A percentile compares a stretch with the other conserved stretches of the same genome.
phyloP scores from a whole-genome alignment of 1,284 basidiomycete genomes.

The Flammula alnicola region DNA sequence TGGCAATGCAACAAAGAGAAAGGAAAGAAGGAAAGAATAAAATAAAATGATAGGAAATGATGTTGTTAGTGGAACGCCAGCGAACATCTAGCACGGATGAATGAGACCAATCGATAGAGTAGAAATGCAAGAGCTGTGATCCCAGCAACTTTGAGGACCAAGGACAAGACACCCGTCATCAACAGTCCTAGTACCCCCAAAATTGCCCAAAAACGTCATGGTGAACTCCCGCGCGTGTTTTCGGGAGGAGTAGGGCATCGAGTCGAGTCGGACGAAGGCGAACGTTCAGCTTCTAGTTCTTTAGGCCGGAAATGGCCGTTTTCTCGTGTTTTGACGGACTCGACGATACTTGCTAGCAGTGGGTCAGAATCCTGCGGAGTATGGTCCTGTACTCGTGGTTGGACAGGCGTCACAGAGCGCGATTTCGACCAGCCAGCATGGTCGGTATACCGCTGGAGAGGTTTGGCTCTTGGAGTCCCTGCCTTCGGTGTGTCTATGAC shows the following conservation, averaged over 20 bases:
- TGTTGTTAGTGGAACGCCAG: constrained; percentile 3
- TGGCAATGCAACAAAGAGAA: neutral
- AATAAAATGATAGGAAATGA: neutral
- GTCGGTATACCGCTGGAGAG: neutral
- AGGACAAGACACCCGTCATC: constrained; percentile 43
- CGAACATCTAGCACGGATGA: constrained; percentile 3
- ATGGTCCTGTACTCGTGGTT: neutral
- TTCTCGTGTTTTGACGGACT: constrained; percentile 17
- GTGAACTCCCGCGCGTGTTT: constrained; percentile 13
- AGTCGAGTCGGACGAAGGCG: neutral
- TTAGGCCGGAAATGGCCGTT: constrained; percentile 10
- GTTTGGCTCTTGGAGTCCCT: constrained; percentile 3
- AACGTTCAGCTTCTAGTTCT: neutral
- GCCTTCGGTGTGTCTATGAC: constrained; percentile 20
- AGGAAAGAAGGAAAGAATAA: constrained; percentile 1
- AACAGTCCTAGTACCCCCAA: constrained; percentile 43
- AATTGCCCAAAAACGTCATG: constrained; percentile 38
- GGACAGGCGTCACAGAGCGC: constrained; percentile 10
- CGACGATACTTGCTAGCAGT: no score
- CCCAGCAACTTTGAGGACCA: constrained; percentile 66
- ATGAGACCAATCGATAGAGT: constrained; percentile 6
- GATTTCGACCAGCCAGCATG: neutral
- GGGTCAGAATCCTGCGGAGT: neutral
- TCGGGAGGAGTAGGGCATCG: neutral
- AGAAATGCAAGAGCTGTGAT: constrained; percentile 25